These are phyloP conservation scores for Metarhizium humberi DNA, from an alignment of 2,329 filamentous ascomycete genomes.

Conservation along the genomic window DNA sequence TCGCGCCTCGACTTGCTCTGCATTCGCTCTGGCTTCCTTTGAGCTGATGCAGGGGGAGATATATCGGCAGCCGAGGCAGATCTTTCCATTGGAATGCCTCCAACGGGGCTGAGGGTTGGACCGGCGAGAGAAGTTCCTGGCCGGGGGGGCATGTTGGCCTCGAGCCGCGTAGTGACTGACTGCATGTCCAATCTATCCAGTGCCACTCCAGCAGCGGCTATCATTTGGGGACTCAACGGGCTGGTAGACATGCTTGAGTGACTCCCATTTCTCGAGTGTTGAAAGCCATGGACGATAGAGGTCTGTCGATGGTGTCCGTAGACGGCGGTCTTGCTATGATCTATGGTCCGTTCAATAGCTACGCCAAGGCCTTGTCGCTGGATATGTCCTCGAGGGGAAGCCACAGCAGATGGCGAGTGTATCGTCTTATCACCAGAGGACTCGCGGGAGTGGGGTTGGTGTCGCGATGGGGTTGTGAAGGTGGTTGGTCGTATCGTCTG, in stretches of 20 bases:
- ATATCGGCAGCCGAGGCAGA: conserved; percentile 37
- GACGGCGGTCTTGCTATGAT: conserved; percentile 43
- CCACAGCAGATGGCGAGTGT: conserved; percentile 13
- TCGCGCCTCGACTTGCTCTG: conserved; percentile 63
- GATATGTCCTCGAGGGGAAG: conserved; percentile 18
- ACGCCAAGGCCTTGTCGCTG: conserved; percentile 30
- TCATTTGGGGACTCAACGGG: conserved; percentile 81
- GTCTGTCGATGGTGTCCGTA: conserved; percentile 93
- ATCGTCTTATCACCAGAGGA: conserved; percentile 47
- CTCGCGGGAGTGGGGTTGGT: conserved; percentile 44
- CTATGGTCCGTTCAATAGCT: conserved; percentile 41
- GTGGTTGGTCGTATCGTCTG: conserved; percentile 38
- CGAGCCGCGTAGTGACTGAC: conserved; percentile 31
- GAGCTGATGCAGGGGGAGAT: conserved; percentile 31
- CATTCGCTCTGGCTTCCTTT: conserved; percentile 49
- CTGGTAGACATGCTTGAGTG: conserved; percentile 70
- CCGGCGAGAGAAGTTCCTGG: conserved; percentile 41
- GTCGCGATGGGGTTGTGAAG: conserved; percentile 27
- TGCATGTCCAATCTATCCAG: conserved; percentile 45
- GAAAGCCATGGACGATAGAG: conserved; percentile 92
- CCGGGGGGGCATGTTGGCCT: conserved; percentile 28
- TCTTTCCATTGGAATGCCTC: conserved; percentile 29
- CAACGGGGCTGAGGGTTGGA: conserved; percentile 14
- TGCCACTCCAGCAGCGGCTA: conserved; percentile 56
- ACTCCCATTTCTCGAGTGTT: conserved; percentile 87